A percentile compares a stretch with the other conserved stretches of the same genome.
Conservation (phyloP, 1,139 yeast species). For the Suhomyces panamericanus region DNA sequence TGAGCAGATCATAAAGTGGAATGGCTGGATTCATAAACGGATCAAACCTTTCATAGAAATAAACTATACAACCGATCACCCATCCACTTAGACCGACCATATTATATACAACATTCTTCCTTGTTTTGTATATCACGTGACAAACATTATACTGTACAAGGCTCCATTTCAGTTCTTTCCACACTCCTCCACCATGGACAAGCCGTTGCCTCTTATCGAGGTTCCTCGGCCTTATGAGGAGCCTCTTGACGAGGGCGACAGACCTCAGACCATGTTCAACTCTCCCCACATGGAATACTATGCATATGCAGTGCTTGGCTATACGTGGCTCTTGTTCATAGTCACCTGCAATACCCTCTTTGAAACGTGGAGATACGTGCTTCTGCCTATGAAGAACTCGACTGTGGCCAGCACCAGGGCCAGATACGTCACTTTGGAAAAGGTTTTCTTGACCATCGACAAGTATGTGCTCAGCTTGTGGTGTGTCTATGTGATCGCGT, state of each 20-base stretch:
- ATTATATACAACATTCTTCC: no score
- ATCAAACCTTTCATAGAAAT: no score
- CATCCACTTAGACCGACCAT: no score
- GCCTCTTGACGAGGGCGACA: conserved; percentile 12
- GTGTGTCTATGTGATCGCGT: conserved; percentile 57
- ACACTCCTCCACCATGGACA: conserved; percentile 3
- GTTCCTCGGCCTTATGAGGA: conserved; percentile 14
- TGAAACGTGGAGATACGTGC: conserved; percentile 45
- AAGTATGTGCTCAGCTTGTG: conserved; percentile 53
- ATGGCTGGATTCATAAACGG: no score
- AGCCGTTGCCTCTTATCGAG: conserved; percentile 19
- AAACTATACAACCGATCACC: no score
- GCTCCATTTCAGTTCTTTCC: neutral
- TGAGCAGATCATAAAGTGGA: no score
- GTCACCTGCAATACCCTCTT: conserved; percentile 46
- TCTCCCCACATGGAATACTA: conserved; percentile 10
- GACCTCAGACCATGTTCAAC: conserved; percentile 20
- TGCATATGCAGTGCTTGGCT: conserved; percentile 40
- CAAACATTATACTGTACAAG: no score
- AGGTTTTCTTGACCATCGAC: conserved; percentile 30
- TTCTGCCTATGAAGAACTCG: conserved; percentile 29
- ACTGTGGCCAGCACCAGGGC: conserved; percentile 12
- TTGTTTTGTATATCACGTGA: no score
- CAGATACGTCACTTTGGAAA: conserved; percentile 17
- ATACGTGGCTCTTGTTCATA: conserved; percentile 44